Base-by-base conservation (phyloP, 208 protist species). In the Crithidia expoeki region DNA sequence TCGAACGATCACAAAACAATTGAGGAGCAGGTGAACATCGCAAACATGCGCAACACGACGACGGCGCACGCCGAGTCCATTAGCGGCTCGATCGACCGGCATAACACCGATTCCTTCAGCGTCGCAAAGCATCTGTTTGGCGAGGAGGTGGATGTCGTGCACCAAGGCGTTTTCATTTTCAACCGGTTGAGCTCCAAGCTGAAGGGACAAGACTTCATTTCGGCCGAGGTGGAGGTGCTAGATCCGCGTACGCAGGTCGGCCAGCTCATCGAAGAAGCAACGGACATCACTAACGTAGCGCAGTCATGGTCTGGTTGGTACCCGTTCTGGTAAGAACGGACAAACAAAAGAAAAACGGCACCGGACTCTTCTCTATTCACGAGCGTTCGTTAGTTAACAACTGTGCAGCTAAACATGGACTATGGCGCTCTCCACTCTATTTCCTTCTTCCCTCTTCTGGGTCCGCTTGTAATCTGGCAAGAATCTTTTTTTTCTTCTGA, bases 221-320 rank as follows among this genome's bases (percentile, higher is more conserved):
- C 57, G 27, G 58, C 27, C 0, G 55, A 71, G 12, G 81, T 65
- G 11, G 69, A 84, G 21, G 79, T 66, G 50, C 76, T 91, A 46
- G 88, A 96, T 68, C 71, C 82, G n/a, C 81, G 72, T 6, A 84
- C 78, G 9, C 94, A 97, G 67, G 92, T 97, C 19, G 71, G 79
- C 23, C 76, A 84, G 17, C 89, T 97, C 46, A 95, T 97, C 47
- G 70, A 79, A 25, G 90, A 96, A 56, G 91, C 94, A 11, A 96
- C 90, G 14, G 79, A 90, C 56, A 83, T 90, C 40, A 81, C 84
- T 17, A 97, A 97, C 68, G 79, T 97, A 19, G 87, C 91, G 14
- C 89, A 95, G 75, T 95, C 90, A 16, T 97, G 89, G 88, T 92
- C 88, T 1, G 94, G 94, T 0, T 97, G 94, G 94, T 93, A 92